A percentile compares a stretch with the other conserved stretches of the same genome.
phyloP scores from a whole-genome alignment of 192 early-diverging fungal species.

The Coemansia sp. region DNA sequence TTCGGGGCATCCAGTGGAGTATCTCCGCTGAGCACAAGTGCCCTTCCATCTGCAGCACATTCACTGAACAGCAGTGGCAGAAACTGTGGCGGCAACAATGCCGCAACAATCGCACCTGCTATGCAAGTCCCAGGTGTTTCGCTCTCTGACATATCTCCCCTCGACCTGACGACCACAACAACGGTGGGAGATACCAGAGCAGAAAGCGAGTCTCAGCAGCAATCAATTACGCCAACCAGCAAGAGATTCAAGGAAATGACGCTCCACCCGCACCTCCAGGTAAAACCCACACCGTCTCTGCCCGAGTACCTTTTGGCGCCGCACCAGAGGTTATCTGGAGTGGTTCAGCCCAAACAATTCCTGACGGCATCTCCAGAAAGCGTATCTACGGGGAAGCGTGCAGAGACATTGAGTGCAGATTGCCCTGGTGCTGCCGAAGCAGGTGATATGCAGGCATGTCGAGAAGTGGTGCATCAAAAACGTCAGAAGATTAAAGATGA shows the following conservation, averaged over 20 bases:
- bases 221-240: background rate
- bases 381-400: background rate
- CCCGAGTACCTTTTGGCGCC: slow-evolving; percentile 24
- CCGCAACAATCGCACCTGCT: no score
- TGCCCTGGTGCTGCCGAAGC: background rate
- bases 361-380: slow-evolving; percentile 10
- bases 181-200: background rate
- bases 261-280: slow-evolving; percentile 13
- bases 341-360: slow-evolving; percentile 11
- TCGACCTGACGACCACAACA: background rate
- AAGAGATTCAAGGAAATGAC: slow-evolving; percentile 2
- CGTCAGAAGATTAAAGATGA: background rate
- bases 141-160: background rate
- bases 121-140: slow-evolving; percentile 1
- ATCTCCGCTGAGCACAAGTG: no score
- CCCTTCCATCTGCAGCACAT: no score
- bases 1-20: background rate
- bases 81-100: no score
- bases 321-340: background rate
- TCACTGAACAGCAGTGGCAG: no score
- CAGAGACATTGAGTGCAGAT: background rate
- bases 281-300: slow-evolving; percentile 33
- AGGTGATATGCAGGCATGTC: no score
- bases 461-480: background rate
- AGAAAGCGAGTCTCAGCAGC: background rate